Conservation (phyloP, 2,329 filamentous ascomycete genomes). For the Ophiostoma australiae region DNA sequence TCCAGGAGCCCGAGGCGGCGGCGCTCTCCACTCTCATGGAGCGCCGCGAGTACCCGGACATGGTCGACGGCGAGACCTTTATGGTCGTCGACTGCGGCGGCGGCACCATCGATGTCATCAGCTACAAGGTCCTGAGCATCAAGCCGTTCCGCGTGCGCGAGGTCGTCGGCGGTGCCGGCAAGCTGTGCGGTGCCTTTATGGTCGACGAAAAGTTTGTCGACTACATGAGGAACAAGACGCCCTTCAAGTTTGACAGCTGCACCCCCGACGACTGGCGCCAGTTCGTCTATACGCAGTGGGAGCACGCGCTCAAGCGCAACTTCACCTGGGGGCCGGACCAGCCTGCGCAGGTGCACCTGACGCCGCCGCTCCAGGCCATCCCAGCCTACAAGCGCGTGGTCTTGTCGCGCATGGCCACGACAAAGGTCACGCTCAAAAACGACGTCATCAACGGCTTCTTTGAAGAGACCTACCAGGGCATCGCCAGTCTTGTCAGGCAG, state of each 20-base stretch:
- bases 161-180: conserved; percentile 46
- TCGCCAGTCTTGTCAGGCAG: conserved; percentile 40
- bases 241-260: conserved; percentile 41
- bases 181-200: conserved; percentile 47
- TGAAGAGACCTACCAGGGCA: conserved; percentile 38
- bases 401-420: background rate
- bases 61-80: conserved; percentile 28
- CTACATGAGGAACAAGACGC: conserved; percentile 42
- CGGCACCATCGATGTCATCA: conserved; percentile 45
- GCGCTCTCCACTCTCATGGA: conserved; percentile 39
- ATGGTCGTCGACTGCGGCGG: conserved; percentile 34
- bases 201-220: conserved; percentile 46
- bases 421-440: background rate
- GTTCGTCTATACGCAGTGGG: conserved; percentile 43
- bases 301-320: conserved; percentile 34
- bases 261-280: conserved; percentile 39
- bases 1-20: conserved; percentile 45
- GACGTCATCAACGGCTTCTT: conserved; percentile 35
- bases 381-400: background rate
- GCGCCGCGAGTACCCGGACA: conserved; percentile 21
- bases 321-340: conserved; percentile 30
- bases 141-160: conserved; percentile 43
- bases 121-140: conserved; percentile 41
- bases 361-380: conserved; percentile 1
- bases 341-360: background rate